Base-by-base conservation (phyloP, 805 yeast species). In the Candida wancherniae region DNA sequence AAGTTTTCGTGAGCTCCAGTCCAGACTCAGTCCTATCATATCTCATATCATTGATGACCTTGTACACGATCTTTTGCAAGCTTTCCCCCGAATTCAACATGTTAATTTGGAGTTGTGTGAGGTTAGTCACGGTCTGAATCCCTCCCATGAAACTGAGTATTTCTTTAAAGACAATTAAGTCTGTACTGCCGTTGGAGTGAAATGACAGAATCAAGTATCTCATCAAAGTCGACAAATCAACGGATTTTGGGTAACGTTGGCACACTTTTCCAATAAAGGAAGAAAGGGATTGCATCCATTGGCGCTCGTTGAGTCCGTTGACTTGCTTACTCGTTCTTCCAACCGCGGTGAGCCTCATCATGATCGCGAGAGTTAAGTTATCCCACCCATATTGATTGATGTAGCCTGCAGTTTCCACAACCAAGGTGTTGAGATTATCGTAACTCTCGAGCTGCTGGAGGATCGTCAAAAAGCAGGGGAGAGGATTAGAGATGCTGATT, bases 391-490 rank as follows among this genome's bases (percentile, higher is more conserved):
- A 80, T 4, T 61, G 70, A 29, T 79, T 80, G 51, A 86, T 85
- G 48, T 75, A 80, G 23, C 76, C 63, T 0, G 95, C 86, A 5
- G 92, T 75, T 27, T 80, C 80, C 7, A 85, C 87, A 5, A 90
- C 77, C 35, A 90, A 64, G 22, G 41, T 77, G 26, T 80, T 82
- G 40, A 90, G 71, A 50, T 90, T 90, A 50, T 83, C 95, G 51
- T 90, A 90, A 61, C 92, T 85, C 55, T 90, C 97, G 41, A 90
- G 76, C 50, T 86, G 96, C 26, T 76, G 75, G 8, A 88, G 66
- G 26, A 84, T 69, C 0, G 84, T 79, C 14, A 73, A 59, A 25
- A 88, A 73, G 9, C 87, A 75, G 2, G 94, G 81, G 12, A 87
- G 51, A 2, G 97, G 97, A 51, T 85, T 85, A 1, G 82, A 59